These are phyloP conservation scores for Chaetomium strumarium DNA, from an alignment of 2,329 filamentous ascomycete genomes.

Conservation along the genomic window DNA sequence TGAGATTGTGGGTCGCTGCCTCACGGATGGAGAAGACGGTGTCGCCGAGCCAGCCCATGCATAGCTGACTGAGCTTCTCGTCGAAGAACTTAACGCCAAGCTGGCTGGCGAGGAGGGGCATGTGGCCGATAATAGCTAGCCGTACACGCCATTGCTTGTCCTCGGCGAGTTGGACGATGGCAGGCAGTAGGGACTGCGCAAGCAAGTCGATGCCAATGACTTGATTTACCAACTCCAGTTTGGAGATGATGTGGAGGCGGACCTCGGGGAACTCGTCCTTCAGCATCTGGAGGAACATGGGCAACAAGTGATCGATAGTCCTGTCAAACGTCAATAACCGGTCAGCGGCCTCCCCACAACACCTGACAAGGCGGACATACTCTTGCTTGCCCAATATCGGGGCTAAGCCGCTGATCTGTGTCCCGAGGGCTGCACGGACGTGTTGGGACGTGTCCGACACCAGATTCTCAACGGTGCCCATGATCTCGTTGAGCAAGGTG, in stretches of 20 bases:
- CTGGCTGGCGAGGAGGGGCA: conserved; percentile 90
- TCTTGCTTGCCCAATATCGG: conserved; percentile 98
- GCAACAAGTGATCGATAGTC: conserved; percentile 91
- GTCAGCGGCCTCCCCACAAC: too few relatives aligned
- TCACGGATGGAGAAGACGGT: conserved; percentile 98
- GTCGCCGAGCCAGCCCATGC: conserved; percentile 98
- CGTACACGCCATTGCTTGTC: conserved; percentile 99
- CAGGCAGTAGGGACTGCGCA: conserved; percentile 91
- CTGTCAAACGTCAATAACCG: conserved; percentile 39
- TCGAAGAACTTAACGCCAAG: conserved; percentile 97
- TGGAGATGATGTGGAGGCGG: conserved; percentile 98
- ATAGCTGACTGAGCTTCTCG: conserved; percentile 89
- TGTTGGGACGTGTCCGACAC: conserved; percentile 96
- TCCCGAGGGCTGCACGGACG: conserved; percentile 89
- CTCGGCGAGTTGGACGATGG: conserved; percentile 94
- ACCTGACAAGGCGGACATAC: conserved; percentile 45
- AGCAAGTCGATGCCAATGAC: conserved; percentile 97
- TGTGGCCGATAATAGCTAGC: conserved; percentile 98
- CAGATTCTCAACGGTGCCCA: conserved; percentile 92
- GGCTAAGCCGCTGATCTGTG: conserved; percentile 92
- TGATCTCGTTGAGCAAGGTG: conserved; percentile 88
- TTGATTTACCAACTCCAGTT: conserved; percentile 96
- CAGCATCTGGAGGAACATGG: conserved; percentile 99
- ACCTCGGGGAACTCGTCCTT: conserved; percentile 99
- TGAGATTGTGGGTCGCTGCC: conserved; percentile 92